A percentile compares a stretch with the other conserved stretches of the same genome.
Evolutionary conservation across 2,329 filamentous ascomycete genomes (phyloP).

Genomic region (Ophiostoma pallidulum): DNA sequence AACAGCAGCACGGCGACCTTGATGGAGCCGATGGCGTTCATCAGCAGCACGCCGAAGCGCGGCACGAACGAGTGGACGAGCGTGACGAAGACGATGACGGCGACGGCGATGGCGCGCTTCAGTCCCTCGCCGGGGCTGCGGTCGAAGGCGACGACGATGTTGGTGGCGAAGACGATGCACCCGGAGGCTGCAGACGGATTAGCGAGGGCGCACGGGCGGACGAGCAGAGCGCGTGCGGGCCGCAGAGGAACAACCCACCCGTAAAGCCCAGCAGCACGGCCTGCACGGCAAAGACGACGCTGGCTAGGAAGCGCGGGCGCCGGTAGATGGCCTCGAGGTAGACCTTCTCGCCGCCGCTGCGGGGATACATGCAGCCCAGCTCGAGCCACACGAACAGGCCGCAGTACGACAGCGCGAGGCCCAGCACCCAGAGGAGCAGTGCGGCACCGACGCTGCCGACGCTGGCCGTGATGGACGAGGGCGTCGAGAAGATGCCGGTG

Average conservation of each 20-base stretch:
- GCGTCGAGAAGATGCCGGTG: slow-evolving; percentile 41
- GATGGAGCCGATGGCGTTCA: slow-evolving; percentile 50
- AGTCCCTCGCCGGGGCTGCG: slow-evolving; percentile 42
- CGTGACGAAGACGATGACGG: slow-evolving; percentile 45
- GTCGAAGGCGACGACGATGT: slow-evolving; percentile 41
- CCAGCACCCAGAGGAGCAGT: slow-evolving; percentile 29
- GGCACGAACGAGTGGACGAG: slow-evolving; percentile 42
- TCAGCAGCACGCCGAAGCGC: slow-evolving; percentile 49
- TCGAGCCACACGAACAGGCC: slow-evolving; percentile 54
- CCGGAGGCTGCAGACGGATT: slow-evolving; percentile 15
- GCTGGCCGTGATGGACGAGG: slow-evolving; percentile 41
- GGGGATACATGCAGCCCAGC: slow-evolving; percentile 52
- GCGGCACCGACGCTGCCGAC: slow-evolving; percentile 42
- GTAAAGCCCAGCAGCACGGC: slow-evolving; percentile 16
- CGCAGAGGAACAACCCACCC: too few species aligned
- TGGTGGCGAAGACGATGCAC: slow-evolving; percentile 22
- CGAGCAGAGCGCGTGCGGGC: too few species aligned
- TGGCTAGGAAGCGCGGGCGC: slow-evolving; percentile 48
- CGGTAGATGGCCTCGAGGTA: slow-evolving; percentile 56
- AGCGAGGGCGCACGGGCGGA: too few species aligned
- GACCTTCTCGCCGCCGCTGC: slow-evolving; percentile 56
- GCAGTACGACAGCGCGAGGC: slow-evolving; percentile 42
- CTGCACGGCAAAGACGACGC: slow-evolving; percentile 45
- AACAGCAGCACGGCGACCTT: slow-evolving; percentile 51
- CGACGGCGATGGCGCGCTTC: slow-evolving; percentile 46